Base-by-base conservation (phyloP, 306 rosid genomes). In the Ochetophila trinervis region DNA sequence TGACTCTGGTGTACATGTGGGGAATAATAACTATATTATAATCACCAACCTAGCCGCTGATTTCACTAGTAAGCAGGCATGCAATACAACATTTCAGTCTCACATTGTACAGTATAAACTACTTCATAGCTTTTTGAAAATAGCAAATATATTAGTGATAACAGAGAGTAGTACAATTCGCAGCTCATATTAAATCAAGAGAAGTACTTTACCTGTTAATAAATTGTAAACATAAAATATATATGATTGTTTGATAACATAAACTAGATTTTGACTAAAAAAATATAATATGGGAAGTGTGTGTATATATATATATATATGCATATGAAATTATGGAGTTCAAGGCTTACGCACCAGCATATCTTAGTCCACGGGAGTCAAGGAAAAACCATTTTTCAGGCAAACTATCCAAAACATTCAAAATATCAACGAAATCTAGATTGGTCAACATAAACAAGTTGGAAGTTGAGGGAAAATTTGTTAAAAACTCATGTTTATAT, bases 281-380 rank as follows among this genome's bases (percentile, higher is more conserved):
- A 40, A 40, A 40, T 40, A 40, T 17, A n/a, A 49, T 1, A 8
- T 16, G 54, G 19, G 20, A 50, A 50, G 1, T 9, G 0, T 47
- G 5, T 47, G 4, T 50, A 16, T 50, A 4, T 6, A 16, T 50
- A 19, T 6, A n/a, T n/a, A n/a, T n/a, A n/a, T n/a, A 17, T 50
- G 54, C 54, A 54, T 34, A 34, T 54, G 59, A 54, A 54, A 54
- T 80, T 65, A 61, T 91, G 57, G 97, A 96, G 23, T 91, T 91
- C 35, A 88, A 62, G 75, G 83, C 64, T 5, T 83, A 49, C 64
- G 83, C 96, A 67, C 78, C 86, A 12, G 88, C 97, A 37, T 91
- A 91, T 74, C 96, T 88, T 50, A 91, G 97, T 81, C 96, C 96
- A 19, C 85, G 81, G 68, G 97, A 91, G 59, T 83, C 96, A 44